These are phyloP conservation scores for Singerocomus inundabilis DNA, from an alignment of 1,284 basidiomycete genomes.

Conservation along the genomic window DNA sequence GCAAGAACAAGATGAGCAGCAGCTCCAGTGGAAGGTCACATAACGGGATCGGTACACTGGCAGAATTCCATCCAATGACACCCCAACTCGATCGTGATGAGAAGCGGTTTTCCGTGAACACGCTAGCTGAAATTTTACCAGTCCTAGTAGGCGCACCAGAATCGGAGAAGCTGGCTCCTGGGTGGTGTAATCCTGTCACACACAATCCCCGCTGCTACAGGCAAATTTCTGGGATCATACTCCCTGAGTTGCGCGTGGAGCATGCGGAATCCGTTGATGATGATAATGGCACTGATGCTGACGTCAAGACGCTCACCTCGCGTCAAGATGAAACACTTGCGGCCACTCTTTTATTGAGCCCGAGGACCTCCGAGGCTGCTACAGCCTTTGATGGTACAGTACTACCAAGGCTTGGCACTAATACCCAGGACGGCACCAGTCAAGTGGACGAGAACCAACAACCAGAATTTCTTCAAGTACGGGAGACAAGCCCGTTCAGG, in stretches of 20 bases:
- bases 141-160: constrained; percentile 22
- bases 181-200: constrained; percentile 29
- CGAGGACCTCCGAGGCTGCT: constrained; percentile 29
- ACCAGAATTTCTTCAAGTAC: constrained; percentile 33
- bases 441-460: constrained; percentile 12
- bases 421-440: background rate
- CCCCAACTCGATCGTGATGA: constrained; percentile 25
- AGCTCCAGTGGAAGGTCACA: constrained; percentile 20
- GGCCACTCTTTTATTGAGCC: constrained; percentile 32
- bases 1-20: constrained; percentile 25
- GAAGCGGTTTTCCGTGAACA: constrained; percentile 28
- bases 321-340: constrained; percentile 35
- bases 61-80: constrained; percentile 27
- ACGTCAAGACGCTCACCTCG: constrained; percentile 30
- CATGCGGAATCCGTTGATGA: constrained; percentile 24
- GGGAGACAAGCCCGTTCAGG: constrained; percentile 44
- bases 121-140: constrained; percentile 20
- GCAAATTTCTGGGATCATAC: constrained; percentile 12
- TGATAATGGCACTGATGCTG: constrained; percentile 30
- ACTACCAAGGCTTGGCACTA: background rate
- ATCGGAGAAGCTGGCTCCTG: constrained; percentile 34
- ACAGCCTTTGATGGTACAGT: background rate
- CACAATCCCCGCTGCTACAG: constrained; percentile 11
- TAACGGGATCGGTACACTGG: constrained; percentile 4
- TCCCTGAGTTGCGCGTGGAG: constrained; percentile 22